Conservation (phyloP, 345 rosid species). For the Boechera retrofracta region DNA sequence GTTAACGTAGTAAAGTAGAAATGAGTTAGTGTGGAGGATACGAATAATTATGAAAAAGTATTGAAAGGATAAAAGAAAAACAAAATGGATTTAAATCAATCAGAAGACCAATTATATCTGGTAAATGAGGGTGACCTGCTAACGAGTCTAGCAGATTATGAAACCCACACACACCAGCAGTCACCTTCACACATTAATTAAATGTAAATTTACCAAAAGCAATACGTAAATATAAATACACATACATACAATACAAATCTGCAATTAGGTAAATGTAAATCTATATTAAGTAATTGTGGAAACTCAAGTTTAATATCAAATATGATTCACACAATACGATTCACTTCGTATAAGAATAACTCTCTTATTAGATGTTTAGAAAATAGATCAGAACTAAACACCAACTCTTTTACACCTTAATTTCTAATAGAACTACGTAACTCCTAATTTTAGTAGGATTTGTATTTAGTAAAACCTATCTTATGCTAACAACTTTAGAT, state of each 20-base stretch:
- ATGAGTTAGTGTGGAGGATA: constrained; percentile 35
- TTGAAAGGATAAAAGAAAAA: neutral
- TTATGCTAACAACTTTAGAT: no score
- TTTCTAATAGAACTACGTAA: no score
- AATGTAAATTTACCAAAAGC: neutral
- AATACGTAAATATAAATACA: no score
- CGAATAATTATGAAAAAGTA: constrained; percentile 26
- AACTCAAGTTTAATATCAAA: no score
- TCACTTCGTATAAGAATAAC: no score
- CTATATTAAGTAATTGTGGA: no score
- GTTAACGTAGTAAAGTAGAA: constrained; percentile 35
- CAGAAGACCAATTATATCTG: constrained; percentile 21
- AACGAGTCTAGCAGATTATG: constrained; percentile 23
- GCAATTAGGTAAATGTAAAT: neutral
- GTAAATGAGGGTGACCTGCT: constrained; percentile 28
- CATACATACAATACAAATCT: neutral
- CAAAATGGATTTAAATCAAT: neutral
- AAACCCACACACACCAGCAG: constrained; percentile 14
- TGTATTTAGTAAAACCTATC: no score
- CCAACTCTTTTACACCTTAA: no score
- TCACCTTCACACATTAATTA: neutral
- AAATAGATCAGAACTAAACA: no score
- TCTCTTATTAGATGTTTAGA: no score
- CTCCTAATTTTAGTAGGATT: no score
- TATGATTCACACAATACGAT: no score